Conservation (phyloP, 768 basidiomycete genomes). For the Kwoniella heveanensis region DNA sequence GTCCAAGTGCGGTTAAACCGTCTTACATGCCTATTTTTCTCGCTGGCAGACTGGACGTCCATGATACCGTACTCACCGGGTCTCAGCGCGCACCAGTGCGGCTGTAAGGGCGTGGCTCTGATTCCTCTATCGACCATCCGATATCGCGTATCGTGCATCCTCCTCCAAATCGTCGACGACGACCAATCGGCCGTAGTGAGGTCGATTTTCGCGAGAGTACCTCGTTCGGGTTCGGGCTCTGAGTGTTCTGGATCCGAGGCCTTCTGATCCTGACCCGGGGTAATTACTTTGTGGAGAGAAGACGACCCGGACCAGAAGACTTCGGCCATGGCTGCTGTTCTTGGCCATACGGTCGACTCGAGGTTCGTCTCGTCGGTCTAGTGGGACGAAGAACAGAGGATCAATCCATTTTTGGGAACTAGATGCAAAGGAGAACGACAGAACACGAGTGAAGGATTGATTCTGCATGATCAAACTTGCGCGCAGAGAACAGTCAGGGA, state of each 20-base stretch:
- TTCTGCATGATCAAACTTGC: neutral
- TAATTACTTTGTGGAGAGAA: too few species aligned
- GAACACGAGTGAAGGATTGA: too few species aligned
- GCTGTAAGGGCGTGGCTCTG: constrained; percentile 66
- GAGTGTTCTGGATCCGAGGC: too few species aligned
- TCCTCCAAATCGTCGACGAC: constrained; percentile 20
- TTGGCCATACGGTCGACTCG: constrained; percentile 72
- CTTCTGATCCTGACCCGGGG: neutral
- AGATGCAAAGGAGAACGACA: too few species aligned
- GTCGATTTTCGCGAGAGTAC: too few species aligned
- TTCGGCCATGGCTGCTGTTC: constrained; percentile 72
- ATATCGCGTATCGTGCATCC: constrained; percentile 66
- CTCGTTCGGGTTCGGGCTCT: too few species aligned
- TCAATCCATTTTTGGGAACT: too few species aligned
- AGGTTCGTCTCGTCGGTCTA: constrained; percentile 71
- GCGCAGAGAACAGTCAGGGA: too few species aligned
- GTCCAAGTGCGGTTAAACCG: too few species aligned
- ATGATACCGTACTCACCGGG: constrained; percentile 62
- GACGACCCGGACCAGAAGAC: constrained; percentile 71
- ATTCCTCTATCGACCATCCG: constrained; percentile 68
- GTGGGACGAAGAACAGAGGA: constrained; percentile 13
- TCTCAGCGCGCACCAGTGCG: constrained; percentile 71
- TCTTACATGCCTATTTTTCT: too few species aligned
- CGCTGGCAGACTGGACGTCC: too few species aligned
- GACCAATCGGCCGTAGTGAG: too few species aligned